Percentiles rank a stretch among this genome's conserved stretches.
Conservation (phyloP, 805 yeast genomes). For the Hanseniaspora thailandica region DNA sequence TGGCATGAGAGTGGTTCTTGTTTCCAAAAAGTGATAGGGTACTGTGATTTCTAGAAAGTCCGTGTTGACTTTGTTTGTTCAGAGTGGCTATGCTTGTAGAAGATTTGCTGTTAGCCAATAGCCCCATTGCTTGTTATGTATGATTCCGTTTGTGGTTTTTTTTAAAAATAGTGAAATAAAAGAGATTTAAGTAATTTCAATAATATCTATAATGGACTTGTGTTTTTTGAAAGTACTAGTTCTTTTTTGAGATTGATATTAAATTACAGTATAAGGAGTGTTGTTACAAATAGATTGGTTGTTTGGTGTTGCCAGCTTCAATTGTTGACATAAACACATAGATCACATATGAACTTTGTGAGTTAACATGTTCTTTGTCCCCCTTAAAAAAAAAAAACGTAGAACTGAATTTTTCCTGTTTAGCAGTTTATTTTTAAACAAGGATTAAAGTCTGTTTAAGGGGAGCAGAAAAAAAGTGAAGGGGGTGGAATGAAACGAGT, state of each 20-base stretch:
- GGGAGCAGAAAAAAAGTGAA: no score
- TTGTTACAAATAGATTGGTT: no score
- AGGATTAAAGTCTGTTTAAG: no score
- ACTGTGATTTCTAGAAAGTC: background rate
- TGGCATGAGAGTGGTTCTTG: background rate
- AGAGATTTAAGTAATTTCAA: no score
- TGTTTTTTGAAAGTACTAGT: no score
- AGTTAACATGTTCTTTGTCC: background rate
- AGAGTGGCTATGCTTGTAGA: background rate
- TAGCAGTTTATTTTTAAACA: no score
- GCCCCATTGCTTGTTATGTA: background rate
- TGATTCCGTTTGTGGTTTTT: constrained; percentile 21
- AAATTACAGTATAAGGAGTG: no score
- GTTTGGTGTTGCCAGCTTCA: no score
- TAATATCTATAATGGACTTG: background rate
- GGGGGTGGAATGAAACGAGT: no score
- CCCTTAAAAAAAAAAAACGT: background rate
- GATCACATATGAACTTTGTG: background rate
- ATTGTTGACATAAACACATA: background rate
- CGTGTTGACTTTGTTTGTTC: background rate
- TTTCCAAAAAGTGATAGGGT: background rate
- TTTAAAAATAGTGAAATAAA: no score
- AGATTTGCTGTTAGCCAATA: background rate
- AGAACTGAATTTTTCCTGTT: no score
- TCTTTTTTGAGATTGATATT: no score